These are phyloP conservation scores for Colletotrichum lini DNA, from an alignment of 2,329 filamentous ascomycete species.

Conservation along the genomic window DNA sequence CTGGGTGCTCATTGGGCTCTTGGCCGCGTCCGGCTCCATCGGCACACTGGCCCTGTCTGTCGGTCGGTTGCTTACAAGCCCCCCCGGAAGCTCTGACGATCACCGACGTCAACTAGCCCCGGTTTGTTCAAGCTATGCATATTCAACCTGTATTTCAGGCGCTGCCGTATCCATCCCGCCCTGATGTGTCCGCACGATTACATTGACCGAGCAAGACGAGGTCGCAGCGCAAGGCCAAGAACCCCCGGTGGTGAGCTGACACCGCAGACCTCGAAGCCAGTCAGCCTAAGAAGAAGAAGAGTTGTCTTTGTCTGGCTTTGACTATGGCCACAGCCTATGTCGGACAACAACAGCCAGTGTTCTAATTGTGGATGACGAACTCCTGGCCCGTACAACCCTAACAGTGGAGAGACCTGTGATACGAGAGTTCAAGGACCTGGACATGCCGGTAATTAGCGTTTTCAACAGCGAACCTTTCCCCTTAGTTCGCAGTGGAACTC, in stretches of 20 bases:
- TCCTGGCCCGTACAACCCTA: slow-evolving; percentile 13
- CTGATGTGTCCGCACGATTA: neutral
- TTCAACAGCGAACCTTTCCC: slow-evolving; percentile 10
- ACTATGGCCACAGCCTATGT: neutral
- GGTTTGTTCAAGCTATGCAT: slow-evolving; percentile 9
- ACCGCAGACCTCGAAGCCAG: neutral
- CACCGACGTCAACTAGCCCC: slow-evolving; percentile 39
- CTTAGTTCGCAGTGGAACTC: slow-evolving; percentile 11
- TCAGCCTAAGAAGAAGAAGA: neutral
- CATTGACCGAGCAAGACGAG: slow-evolving; percentile 1
- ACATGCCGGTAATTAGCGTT: slow-evolving; percentile 16
- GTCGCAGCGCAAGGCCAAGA: slow-evolving; percentile 16
- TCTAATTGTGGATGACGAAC: slow-evolving; percentile 20
- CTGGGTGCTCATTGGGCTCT: slow-evolving; percentile 4
- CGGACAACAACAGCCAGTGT: slow-evolving; percentile 7
- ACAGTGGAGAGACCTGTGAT: neutral
- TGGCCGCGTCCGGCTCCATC: slow-evolving; percentile 23
- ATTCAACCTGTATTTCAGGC: slow-evolving; percentile 1
- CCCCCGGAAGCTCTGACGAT: slow-evolving; percentile 30
- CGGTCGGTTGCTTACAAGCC: neutral
- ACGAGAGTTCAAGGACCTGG: slow-evolving; percentile 14
- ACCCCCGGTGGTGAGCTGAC: neutral
- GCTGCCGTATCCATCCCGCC: neutral
- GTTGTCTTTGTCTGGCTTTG: neutral
- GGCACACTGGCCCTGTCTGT: slow-evolving; percentile 30